Base-by-base conservation (phyloP, 148 eudicot species). In the Vaccinium macrocarpon region DNA sequence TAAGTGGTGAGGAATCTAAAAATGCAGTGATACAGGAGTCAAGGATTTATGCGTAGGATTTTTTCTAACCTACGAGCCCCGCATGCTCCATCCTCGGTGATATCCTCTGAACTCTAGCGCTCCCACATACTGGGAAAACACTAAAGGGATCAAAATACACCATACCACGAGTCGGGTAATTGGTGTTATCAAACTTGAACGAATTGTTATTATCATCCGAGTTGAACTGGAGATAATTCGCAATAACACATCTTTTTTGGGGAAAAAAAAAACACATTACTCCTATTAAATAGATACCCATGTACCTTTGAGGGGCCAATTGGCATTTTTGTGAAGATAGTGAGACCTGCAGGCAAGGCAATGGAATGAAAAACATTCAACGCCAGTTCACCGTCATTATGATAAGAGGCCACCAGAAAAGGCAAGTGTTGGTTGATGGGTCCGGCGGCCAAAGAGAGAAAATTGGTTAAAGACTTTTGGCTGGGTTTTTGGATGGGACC, bases 361-460 rank as follows among this genome's bases (percentile, higher is more conserved):
- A 61, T 82, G 72, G 80, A 82, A 42, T 42, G 46, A 84, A 68
- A 68, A 77, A 76, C 27, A 9, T 82, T 84, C 85, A 84, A 81
- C 82, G 86, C 84, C 70, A 81, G 81, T 83, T 82, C 75, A 84
- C 80, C 85, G 84, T 89, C 86, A 88, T 35, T 55, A 84, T 83
- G 88, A 84, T 52, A 68, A 27, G 73, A 68, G 73, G 87, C 88
- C 88, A 86, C 89, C 91, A 79, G 80, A 90, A 85, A 87, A 84
- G 71, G 74, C 86, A 83, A 76, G 77, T 49, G 14, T 64, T 64
- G 0, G 14, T 77, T 62, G 29, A 84, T 87, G 87, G 84, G 83
- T 85, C 87, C 59, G 35, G 38, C 38, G 38, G 66, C 46, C 49
- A 79, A 52, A 84, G 80, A 61, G 81, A 85, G 62, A 70, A 59